Percentiles rank a stretch among this genome's conserved stretches.
Conservation (phyloP, 2,329 filamentous ascomycete genomes). For the Paecilomyces sp. region DNA sequence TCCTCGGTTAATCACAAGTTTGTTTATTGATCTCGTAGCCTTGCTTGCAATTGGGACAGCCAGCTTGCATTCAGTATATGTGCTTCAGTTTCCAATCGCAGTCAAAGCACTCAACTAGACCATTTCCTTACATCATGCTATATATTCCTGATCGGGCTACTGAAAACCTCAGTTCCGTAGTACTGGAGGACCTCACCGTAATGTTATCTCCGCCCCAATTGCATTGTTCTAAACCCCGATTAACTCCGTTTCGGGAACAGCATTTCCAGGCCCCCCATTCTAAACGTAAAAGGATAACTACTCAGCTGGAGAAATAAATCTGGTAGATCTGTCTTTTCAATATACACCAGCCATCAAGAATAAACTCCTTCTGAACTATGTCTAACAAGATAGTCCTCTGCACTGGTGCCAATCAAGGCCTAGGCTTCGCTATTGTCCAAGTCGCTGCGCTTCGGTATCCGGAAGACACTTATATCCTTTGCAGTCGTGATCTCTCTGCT, state of each 20-base stretch:
- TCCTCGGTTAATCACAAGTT: not conserved
- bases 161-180: not conserved
- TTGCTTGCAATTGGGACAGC: too few species aligned
- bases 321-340: too few species aligned
- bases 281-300: too few species aligned
- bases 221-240: not conserved
- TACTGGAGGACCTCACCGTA: not conserved
- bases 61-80: too few species aligned
- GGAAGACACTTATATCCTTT: conserved; percentile 20
- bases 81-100: too few species aligned
- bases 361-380: not conserved
- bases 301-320: too few species aligned
- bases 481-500: conserved; percentile 13
- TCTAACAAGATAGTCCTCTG: conserved; percentile 18
- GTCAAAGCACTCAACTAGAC: too few species aligned
- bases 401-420: conserved; percentile 28
- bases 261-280: not conserved
- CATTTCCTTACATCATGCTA: too few species aligned
- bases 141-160: not conserved
- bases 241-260: not conserved
- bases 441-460: conserved; percentile 17
- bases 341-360: too few species aligned
- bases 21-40: not conserved
- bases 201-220: not conserved
- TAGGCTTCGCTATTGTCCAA: conserved; percentile 26